Percentiles rank a stretch among this genome's conserved stretches.
Conservation (phyloP, 1,284 basidiomycete species). For the Ganoderma resinaceum region DNA sequence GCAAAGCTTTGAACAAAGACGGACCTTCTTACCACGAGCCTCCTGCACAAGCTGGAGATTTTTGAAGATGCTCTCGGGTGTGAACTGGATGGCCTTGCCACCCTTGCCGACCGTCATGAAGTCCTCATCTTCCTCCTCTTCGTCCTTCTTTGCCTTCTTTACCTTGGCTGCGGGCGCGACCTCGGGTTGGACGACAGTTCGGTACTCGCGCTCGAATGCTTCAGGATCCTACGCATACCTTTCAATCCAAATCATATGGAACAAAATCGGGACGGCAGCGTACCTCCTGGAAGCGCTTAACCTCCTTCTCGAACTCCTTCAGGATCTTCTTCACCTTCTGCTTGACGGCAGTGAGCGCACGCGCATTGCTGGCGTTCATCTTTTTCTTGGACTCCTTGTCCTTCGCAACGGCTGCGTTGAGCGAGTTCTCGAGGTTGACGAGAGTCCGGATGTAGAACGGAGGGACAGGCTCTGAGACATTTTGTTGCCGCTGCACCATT, state of each 20-base stretch:
- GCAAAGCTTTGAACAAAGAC: constrained; percentile 20
- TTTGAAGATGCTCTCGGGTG: constrained; percentile 93
- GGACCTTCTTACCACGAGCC: constrained; percentile 94
- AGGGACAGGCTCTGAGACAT: constrained; percentile 87
- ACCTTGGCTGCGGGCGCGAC: constrained; percentile 50
- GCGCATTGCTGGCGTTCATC: constrained; percentile 95
- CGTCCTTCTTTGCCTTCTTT: constrained; percentile 43
- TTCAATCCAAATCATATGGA: not conserved
- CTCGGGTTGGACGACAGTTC: constrained; percentile 58
- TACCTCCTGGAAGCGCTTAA: constrained; percentile 85
- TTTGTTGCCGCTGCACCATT: constrained; percentile 90
- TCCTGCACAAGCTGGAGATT: constrained; percentile 92
- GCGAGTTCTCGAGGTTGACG: constrained; percentile 77
- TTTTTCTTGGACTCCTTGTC: constrained; percentile 96
- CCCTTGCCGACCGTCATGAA: constrained; percentile 95
- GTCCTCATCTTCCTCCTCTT: constrained; percentile 53
- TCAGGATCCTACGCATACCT: constrained; percentile 76
- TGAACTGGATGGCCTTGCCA: constrained; percentile 86
- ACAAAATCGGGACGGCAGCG: constrained; percentile 30
- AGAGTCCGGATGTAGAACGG: constrained; percentile 88
- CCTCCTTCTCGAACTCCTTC: constrained; percentile 89
- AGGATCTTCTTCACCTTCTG: constrained; percentile 94
- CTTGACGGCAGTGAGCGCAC: constrained; percentile 95
- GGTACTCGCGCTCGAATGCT: constrained; percentile 83
- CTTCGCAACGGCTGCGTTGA: constrained; percentile 79